Conservation (phyloP, 345 rosid genomes). For the Corymbia maculata region DNA sequence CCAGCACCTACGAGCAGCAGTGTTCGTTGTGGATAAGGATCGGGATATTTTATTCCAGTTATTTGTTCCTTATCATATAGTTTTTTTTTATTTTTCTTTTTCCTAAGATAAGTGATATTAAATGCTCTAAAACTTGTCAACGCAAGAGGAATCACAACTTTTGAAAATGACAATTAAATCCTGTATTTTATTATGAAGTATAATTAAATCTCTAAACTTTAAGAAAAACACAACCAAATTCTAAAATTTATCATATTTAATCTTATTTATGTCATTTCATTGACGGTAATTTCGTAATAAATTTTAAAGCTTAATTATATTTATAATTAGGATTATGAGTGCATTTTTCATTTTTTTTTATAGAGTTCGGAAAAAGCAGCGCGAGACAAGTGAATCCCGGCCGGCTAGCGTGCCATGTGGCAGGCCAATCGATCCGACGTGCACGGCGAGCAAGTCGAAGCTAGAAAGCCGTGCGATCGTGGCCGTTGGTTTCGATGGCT, state of each 20-base stretch:
- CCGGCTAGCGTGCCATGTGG: neutral
- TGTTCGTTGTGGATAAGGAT: neutral
- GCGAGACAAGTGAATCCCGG: neutral
- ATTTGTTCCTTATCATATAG: neutral
- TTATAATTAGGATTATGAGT: neutral
- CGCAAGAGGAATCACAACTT: no score
- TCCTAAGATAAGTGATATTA: neutral
- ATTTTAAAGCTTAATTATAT: no score
- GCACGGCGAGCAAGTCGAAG: neutral
- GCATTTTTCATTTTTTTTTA: neutral
- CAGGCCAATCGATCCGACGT: neutral
- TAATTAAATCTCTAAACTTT: no score
- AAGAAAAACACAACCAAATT: no score
- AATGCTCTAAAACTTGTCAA: neutral
- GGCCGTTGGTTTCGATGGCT: neutral
- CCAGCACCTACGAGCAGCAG: neutral
- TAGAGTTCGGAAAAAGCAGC: neutral
- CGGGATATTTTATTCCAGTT: neutral
- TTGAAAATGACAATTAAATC: no score
- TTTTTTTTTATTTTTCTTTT: no score
- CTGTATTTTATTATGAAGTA: no score
- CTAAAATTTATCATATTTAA: no score
- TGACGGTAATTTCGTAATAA: no score
- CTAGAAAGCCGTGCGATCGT: neutral
- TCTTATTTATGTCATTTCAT: no score